These are phyloP conservation scores for Triticum monococcum DNA, from an alignment of 176 grass and related monocot genomes.

Conservation along the genomic window DNA sequence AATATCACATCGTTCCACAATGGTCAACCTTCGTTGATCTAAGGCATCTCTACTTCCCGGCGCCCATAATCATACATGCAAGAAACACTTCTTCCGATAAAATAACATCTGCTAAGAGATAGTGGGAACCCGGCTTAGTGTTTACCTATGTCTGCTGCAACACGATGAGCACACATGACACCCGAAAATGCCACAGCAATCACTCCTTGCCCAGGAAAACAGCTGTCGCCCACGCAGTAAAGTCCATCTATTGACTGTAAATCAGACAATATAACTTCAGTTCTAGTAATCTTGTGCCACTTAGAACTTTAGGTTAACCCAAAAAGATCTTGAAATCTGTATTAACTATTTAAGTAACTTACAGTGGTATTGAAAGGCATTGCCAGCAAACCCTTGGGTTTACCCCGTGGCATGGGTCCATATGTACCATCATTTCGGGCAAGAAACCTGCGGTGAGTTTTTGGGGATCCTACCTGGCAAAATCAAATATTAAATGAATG, in stretches of 20 bases:
- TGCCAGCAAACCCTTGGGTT: conserved; percentile 82
- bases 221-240: conserved; percentile 94
- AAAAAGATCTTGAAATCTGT: conserved; percentile 13
- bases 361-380: conserved; percentile 99
- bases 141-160: conserved; percentile 94
- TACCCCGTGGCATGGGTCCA: conserved; percentile 83
- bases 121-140: background rate
- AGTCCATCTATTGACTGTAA: conserved; percentile 89
- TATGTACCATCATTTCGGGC: conserved; percentile 86
- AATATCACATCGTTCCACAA: background rate
- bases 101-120: background rate
- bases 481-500: background rate
- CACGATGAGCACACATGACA: conserved; percentile 93
- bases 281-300: background rate
- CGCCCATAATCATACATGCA: conserved; percentile 3
- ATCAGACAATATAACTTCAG: conserved; percentile 10
- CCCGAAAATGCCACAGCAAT: conserved; percentile 97
- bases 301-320: background rate
- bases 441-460: conserved; percentile 91
- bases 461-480: conserved; percentile 90
- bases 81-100: background rate
- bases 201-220: conserved; percentile 96
- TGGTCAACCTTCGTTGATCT: background rate
- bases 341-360: conserved; percentile 39
- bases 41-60: background rate